Conservation (phyloP, 768 basidiomycete species). For the Leccinum imitatum region DNA sequence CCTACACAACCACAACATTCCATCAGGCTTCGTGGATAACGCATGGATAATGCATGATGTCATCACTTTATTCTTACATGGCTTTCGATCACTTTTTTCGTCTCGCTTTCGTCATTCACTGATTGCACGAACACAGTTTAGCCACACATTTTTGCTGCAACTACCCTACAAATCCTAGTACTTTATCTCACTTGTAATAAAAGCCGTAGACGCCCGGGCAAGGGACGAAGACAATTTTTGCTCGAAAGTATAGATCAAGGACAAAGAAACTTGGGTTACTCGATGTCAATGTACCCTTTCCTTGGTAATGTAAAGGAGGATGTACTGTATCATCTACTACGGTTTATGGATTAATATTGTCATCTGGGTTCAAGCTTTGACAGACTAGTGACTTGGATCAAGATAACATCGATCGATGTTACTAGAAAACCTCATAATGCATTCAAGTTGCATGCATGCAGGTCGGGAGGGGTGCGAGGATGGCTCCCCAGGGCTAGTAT, state of each 20-base stretch:
- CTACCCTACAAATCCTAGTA: slow-evolving; percentile 22
- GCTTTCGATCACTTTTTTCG: slow-evolving; percentile 6
- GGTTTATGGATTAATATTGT: neutral
- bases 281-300: neutral
- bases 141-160: slow-evolving; percentile 1
- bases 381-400: no score
- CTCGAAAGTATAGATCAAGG: neutral
- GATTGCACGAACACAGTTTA: slow-evolving; percentile 3
- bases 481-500: neutral
- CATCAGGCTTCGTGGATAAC: slow-evolving; percentile 26
- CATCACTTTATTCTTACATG: neutral
- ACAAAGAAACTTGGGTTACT: neutral
- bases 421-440: neutral
- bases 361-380: neutral
- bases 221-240: neutral
- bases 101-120: slow-evolving; percentile 5
- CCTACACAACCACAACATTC: slow-evolving; percentile 12
- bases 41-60: slow-evolving; percentile 7
- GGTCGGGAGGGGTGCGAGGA: neutral
- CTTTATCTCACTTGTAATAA: slow-evolving; percentile 16
- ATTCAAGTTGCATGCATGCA: neutral
- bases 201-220: neutral
- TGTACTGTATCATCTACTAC: no score
- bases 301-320: neutral
- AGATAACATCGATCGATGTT: neutral